A percentile compares a stretch with the other conserved stretches of the same genome.
Evolutionary conservation across 495 filamentous ascomycete species (phyloP).

Genomic region (Talaromyces stipitatus): DNA sequence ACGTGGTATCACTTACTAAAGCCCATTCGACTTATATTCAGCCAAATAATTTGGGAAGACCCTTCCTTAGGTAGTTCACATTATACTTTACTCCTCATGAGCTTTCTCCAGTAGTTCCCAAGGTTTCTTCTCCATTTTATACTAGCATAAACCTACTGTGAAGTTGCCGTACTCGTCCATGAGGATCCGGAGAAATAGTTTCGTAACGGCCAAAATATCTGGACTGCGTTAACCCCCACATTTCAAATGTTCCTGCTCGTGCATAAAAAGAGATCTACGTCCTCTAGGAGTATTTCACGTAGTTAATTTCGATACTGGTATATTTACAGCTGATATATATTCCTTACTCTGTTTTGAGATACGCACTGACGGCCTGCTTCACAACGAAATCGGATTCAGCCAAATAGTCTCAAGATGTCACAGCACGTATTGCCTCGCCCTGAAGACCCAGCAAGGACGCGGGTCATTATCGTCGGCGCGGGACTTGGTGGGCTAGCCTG

Average conservation of each 20-base stretch:
- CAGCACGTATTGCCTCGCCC: not conserved
- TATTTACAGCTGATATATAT: not conserved
- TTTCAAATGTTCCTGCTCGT: not conserved
- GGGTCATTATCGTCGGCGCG: constrained; percentile 28
- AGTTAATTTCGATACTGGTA: not conserved
- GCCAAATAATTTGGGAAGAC: too few relatives aligned
- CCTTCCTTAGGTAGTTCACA: too few relatives aligned
- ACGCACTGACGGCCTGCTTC: not conserved
- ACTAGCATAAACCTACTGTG: not conserved
- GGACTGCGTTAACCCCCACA: not conserved
- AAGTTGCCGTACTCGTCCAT: not conserved
- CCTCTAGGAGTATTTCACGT: not conserved
- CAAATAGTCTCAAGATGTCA: not conserved
- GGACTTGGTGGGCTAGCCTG: constrained; percentile 31
- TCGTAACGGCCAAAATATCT: not conserved
- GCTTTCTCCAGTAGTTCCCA: not conserved
- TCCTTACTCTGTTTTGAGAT: not conserved
- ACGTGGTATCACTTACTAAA: too few relatives aligned
- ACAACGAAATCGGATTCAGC: not conserved
- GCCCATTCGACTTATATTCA: too few relatives aligned
- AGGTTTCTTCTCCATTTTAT: not conserved
- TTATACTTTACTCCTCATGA: not conserved
- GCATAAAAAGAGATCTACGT: not conserved
- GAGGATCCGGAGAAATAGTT: not conserved
- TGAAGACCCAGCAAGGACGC: not conserved